A percentile compares a stretch with the other conserved stretches of the same genome.
These are phyloP conservation scores for Cantharellus cinnabarinus DNA, from an alignment of 768 basidiomycete genomes.

Conservation along the genomic window DNA sequence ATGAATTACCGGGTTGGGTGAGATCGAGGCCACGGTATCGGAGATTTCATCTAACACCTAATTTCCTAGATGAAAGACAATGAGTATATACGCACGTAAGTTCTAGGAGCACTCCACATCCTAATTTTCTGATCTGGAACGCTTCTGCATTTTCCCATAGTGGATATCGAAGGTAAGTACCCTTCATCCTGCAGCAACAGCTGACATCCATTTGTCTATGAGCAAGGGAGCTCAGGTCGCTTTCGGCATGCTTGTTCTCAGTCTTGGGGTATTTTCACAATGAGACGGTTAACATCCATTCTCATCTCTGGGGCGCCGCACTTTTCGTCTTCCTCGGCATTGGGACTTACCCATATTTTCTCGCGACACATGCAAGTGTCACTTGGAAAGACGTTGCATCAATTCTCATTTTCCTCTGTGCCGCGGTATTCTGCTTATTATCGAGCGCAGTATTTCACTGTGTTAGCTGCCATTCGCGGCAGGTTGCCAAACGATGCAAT, in stretches of 20 bases:
- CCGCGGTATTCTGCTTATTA: constrained; percentile 53
- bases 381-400: constrained; percentile 42
- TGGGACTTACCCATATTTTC: constrained; percentile 32
- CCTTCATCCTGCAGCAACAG: background rate
- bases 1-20: constrained; percentile 46
- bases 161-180: constrained; percentile 45
- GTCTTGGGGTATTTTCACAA: constrained; percentile 58
- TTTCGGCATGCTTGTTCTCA: constrained; percentile 41
- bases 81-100: constrained; percentile 23
- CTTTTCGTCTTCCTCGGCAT: constrained; percentile 36
- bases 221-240: constrained; percentile 28
- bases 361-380: constrained; percentile 30
- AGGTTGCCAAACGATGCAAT: constrained; percentile 44
- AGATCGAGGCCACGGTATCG: constrained; percentile 9
- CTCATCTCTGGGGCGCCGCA: constrained; percentile 49
- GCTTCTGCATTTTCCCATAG: background rate
- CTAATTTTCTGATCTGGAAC: background rate
- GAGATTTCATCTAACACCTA: background rate
- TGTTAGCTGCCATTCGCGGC: constrained; percentile 47
- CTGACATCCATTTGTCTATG: constrained; percentile 12
- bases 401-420: constrained; percentile 42
- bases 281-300: constrained; percentile 74
- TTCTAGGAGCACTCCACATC: no score
- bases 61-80: background rate
- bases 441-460: constrained; percentile 59